phyloP scores from a whole-genome alignment of 768 basidiomycete genomes.

The Clitopilus passeckerianus region DNA sequence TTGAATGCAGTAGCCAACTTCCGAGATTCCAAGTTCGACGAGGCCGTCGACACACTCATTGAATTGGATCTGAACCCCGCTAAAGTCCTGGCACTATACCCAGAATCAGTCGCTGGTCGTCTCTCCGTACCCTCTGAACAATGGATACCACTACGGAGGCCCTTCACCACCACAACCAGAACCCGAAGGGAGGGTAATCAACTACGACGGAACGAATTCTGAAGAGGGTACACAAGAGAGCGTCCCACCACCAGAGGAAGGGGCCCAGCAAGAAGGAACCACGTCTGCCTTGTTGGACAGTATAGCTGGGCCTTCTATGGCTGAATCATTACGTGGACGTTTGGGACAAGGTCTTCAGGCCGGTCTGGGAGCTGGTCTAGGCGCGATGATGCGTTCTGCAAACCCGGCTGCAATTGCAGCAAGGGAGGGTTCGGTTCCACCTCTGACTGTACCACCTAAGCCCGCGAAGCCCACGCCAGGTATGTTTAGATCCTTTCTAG shows the following conservation, averaged over 20 bases:
- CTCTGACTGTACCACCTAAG: slow-evolving; percentile 14
- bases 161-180: slow-evolving; percentile 25
- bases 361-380: slow-evolving; percentile 30
- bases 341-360: slow-evolving; percentile 34
- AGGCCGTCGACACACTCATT: slow-evolving; percentile 83
- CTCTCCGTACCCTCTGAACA: slow-evolving; percentile 60
- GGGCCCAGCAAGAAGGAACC: slow-evolving; percentile 11
- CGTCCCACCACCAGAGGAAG: slow-evolving; percentile 9
- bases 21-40: slow-evolving; percentile 59
- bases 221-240: slow-evolving; percentile 14
- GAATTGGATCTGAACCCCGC: slow-evolving; percentile 90
- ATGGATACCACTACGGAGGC: slow-evolving; percentile 86
- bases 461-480: slow-evolving; percentile 49
- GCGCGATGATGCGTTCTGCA: slow-evolving; percentile 37
- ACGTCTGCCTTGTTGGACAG: slow-evolving; percentile 28
- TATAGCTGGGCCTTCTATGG: slow-evolving; percentile 21
- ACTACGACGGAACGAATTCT: slow-evolving; percentile 18
- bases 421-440: not conserved
- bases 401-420: not conserved
- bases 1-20: slow-evolving; percentile 81
- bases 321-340: slow-evolving; percentile 42
- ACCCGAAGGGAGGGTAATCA: too few relatives aligned
- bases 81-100: slow-evolving; percentile 88
- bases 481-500: slow-evolving; percentile 23
- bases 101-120: slow-evolving; percentile 74